Conservation (phyloP, 257 asterid genomes). For the Petunia secreta region DNA sequence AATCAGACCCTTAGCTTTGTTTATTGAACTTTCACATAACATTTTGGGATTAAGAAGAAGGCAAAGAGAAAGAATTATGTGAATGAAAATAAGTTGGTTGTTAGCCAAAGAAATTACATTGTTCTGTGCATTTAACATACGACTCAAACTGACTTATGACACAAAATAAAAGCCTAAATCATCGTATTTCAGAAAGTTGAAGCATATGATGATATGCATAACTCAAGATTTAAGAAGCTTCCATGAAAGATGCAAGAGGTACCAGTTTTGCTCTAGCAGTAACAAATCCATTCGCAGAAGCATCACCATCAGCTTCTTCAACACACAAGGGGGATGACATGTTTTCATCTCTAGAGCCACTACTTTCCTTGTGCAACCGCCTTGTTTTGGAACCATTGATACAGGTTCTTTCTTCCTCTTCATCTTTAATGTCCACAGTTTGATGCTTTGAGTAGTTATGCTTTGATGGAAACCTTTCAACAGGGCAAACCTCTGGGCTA, state of each 20-base stretch:
- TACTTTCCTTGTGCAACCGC: conserved; percentile 57
- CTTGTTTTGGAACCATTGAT: conserved; percentile 55
- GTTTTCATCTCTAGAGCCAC: conserved; percentile 61
- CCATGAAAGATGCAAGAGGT: conserved; percentile 23
- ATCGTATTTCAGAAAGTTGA: conserved; percentile 5
- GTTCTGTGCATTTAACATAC: conserved; percentile 17
- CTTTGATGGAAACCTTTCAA: conserved; percentile 44
- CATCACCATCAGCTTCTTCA: conserved; percentile 67
- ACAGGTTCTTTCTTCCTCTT: conserved; percentile 55
- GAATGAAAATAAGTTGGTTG: conserved; percentile 12
- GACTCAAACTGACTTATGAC: background rate
- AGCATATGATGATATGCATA: background rate
- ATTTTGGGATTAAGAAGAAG: background rate
- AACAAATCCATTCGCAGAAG: conserved; percentile 78
- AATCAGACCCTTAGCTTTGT: conserved; percentile 9
- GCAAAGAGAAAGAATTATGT: background rate
- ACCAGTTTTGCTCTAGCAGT: conserved; percentile 96
- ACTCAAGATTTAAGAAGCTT: conserved; percentile 15
- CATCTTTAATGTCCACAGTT: conserved; percentile 40
- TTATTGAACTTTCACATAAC: background rate
- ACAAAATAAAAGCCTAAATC: conserved; percentile 13
- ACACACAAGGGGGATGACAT: conserved; percentile 56
- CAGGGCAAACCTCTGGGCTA: conserved; percentile 55
- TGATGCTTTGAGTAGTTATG: conserved; percentile 40
- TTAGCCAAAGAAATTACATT: background rate